phyloP scores from a whole-genome alignment of 148 eudicot genomes.

The Amaranthus hypochondriacus region DNA sequence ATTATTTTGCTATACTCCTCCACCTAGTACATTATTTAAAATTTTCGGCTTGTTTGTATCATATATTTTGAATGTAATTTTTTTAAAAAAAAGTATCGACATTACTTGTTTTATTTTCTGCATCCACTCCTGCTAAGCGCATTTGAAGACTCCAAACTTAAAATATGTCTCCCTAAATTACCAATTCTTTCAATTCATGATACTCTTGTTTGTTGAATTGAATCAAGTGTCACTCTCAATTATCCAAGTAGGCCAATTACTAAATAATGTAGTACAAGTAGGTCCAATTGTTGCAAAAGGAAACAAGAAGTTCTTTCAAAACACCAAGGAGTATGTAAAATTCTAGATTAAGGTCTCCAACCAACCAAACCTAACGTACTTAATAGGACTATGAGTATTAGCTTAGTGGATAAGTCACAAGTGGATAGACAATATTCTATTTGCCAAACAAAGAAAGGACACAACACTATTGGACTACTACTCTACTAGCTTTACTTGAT shows the following conservation, averaged over 20 bases:
- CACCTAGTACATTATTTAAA: no score
- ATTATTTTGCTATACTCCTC: no score
- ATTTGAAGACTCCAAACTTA: not conserved
- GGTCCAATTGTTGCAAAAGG: not conserved
- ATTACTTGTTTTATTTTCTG: no score
- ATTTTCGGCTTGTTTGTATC: no score
- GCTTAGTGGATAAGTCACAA: constrained; percentile 19
- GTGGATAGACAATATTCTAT: constrained; percentile 12
- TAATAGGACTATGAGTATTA: not conserved
- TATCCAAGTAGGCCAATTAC: not conserved
- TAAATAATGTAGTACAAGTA: not conserved
- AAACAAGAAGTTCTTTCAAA: not conserved
- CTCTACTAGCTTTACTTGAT: not conserved
- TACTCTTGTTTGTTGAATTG: not conserved
- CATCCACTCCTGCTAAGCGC: no score
- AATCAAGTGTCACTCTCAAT: constrained; percentile 1
- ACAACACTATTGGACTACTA: not conserved
- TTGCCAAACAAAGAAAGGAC: not conserved
- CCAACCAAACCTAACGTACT: constrained; percentile 2
- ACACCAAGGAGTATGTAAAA: not conserved
- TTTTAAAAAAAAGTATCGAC: no score
- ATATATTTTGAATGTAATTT: no score
- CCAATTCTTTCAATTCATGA: not conserved
- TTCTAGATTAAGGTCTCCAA: not conserved
- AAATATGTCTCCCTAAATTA: not conserved